These are phyloP conservation scores for Podaxis sp. DNA, from an alignment of 768 basidiomycete species.

Conservation along the genomic window DNA sequence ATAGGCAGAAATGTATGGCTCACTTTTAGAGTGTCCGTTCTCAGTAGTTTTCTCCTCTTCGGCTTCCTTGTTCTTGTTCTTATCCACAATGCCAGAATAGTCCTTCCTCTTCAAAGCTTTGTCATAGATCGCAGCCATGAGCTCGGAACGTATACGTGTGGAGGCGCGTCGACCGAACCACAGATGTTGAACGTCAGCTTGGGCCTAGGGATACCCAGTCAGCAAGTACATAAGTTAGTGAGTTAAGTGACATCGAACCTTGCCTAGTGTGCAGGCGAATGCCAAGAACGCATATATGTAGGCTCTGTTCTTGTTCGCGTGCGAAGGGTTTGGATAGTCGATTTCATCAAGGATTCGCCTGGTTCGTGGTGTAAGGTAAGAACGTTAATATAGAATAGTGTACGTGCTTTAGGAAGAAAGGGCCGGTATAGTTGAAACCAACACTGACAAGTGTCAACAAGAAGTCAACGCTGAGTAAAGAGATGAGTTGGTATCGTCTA, in stretches of 20 bases:
- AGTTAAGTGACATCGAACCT: slow-evolving; percentile 32
- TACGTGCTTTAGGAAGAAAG: slow-evolving; percentile 79
- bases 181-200: slow-evolving; percentile 73
- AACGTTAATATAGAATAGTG: background rate
- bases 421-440: slow-evolving; percentile 74
- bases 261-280: slow-evolving; percentile 59
- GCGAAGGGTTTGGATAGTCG: slow-evolving; percentile 23
- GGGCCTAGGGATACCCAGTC: slow-evolving; percentile 34
- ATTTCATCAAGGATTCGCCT: slow-evolving; percentile 64
- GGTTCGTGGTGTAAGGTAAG: background rate
- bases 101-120: slow-evolving; percentile 85
- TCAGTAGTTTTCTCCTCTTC: slow-evolving; percentile 27
- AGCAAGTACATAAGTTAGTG: background rate
- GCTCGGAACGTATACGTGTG: slow-evolving; percentile 71
- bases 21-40: slow-evolving; percentile 11
- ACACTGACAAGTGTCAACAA: slow-evolving; percentile 67
- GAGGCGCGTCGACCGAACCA: slow-evolving; percentile 80
- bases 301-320: slow-evolving; percentile 50
- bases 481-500: background rate
- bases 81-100: slow-evolving; percentile 72
- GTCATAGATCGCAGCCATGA: slow-evolving; percentile 87
- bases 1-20: background rate
- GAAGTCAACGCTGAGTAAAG: slow-evolving; percentile 54
- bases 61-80: slow-evolving; percentile 35
- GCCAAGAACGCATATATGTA: slow-evolving; percentile 81